Base-by-base conservation (phyloP, 345 rosid genomes). In the Eutrema japonicum region DNA sequence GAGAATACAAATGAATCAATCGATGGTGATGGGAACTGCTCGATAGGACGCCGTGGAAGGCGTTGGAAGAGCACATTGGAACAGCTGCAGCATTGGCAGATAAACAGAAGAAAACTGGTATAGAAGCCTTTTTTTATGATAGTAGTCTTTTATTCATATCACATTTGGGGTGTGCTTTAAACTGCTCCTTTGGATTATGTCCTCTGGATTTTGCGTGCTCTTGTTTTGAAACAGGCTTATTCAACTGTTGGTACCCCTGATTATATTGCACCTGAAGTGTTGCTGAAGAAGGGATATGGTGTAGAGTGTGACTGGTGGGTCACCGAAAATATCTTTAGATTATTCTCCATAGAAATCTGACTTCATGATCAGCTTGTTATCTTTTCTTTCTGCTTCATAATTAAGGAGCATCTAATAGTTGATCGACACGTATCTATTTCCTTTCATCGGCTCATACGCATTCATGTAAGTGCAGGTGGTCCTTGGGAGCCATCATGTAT, bases 161-260 rank as follows among this genome's bases (percentile, higher is more conserved):
- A 38, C 18, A 29, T 40, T 2, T 12, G n/a, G 16, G 65, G 53
- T 32, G 7, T 42, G 13, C 35, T 14, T 50, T 2, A 12, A 40
- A 2, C 7, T 55, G 12, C 32, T 43, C 30, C 40, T 37, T 45
- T 65, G 72, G 54, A 30, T 36, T 36, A 47, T n/a, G 22, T 29
- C 12, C 33, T 60, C n/a, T 53, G 53, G 60, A 29, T 68, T 73
- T 47, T 61, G 53, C 52, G 32, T 55, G 43, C 72, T 50, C 52
- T 51, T 64, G 60, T 66, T 52, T 58, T 69, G 38, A 73, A 70
- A 71, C 83, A 91, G 97, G 97, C 98, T 46, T 93, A 65, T 76
- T 91, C 98, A 18, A 89, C 96, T 13, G 98, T 93, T 71, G 98
- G 97, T 68, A 90, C 98, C 13, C 97, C 97, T 10, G 97, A 93